Conservation (phyloP, 768 basidiomycete genomes). For the Tylopilus felleus region DNA sequence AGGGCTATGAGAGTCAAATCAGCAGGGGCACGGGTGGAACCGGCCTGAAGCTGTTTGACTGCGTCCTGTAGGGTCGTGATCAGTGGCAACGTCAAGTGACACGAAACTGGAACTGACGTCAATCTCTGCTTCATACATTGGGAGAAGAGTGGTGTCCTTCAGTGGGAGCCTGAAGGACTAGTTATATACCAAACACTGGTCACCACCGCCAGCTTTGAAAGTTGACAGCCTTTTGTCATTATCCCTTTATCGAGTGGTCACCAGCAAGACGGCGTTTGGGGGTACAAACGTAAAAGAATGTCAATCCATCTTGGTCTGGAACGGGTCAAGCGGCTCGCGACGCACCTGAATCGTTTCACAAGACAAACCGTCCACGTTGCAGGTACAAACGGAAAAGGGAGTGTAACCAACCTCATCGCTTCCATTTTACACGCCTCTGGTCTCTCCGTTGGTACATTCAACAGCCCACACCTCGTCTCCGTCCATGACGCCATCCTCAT, state of each 20-base stretch:
- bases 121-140: slow-evolving; percentile 20
- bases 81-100: not conserved
- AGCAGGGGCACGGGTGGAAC: slow-evolving; percentile 18
- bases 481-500: slow-evolving; percentile 75
- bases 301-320: slow-evolving; percentile 69
- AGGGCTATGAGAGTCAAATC: slow-evolving; percentile 22
- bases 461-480: slow-evolving; percentile 85
- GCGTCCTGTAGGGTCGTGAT: slow-evolving; percentile 10
- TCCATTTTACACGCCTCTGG: slow-evolving; percentile 63
- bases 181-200: not conserved
- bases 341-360: slow-evolving; percentile 55
- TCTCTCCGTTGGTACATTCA: slow-evolving; percentile 77
- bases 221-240: too few relatives aligned
- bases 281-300: slow-evolving; percentile 34
- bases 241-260: too few relatives aligned
- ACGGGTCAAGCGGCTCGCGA: slow-evolving; percentile 51
- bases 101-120: slow-evolving; percentile 7
- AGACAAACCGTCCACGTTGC: slow-evolving; percentile 88
- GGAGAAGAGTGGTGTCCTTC: not conserved
- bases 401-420: slow-evolving; percentile 77
- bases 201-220: too few relatives aligned
- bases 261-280: not conserved
- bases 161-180: not conserved
- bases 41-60: slow-evolving; percentile 21
- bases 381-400: slow-evolving; percentile 98